Percentiles rank a stretch among this genome's conserved stretches.
Conservation (phyloP, 805 yeast genomes). For the Saccharomycopsis babjevae region DNA sequence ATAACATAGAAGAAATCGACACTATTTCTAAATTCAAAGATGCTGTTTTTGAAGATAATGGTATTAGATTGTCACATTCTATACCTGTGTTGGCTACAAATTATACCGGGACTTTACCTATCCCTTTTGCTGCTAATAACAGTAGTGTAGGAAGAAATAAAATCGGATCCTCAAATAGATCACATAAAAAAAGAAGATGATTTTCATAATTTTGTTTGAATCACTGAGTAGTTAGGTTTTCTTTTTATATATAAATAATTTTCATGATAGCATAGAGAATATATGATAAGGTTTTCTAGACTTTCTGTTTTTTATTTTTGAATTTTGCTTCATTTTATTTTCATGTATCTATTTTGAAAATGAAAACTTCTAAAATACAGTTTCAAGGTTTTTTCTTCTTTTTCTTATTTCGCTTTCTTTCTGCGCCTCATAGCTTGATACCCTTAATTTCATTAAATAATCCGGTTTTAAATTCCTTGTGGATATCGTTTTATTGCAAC, state of each 20-base stretch:
- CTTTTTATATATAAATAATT: no score
- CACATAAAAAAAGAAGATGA: conserved; percentile 15
- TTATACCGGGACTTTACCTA: conserved; percentile 74
- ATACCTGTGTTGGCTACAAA: conserved; percentile 67
- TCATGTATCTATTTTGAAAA: background rate
- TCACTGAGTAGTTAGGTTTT: no score
- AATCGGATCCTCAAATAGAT: conserved; percentile 3
- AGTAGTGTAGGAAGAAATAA: background rate
- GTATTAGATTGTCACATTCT: conserved; percentile 26
- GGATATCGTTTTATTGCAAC: conserved; percentile 30
- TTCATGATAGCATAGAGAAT: no score
- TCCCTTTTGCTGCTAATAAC: conserved; percentile 28
- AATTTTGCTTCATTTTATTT: no score
- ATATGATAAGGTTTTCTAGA: no score
- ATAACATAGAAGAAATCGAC: conserved; percentile 25
- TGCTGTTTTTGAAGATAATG: conserved; percentile 24
- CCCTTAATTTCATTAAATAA: conserved; percentile 44
- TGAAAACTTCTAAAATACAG: conserved; percentile 5
- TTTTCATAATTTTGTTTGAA: background rate
- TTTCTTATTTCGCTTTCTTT: conserved; percentile 8
- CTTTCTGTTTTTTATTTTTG: no score
- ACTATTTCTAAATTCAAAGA: conserved; percentile 19
- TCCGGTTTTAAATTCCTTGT: conserved; percentile 36
- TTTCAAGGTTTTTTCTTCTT: conserved; percentile 14
- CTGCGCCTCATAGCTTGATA: conserved; percentile 28